Percentiles rank a stretch among this genome's conserved stretches.
phyloP scores from a whole-genome alignment of 768 basidiomycete species.

The Lyophyllum decastes region DNA sequence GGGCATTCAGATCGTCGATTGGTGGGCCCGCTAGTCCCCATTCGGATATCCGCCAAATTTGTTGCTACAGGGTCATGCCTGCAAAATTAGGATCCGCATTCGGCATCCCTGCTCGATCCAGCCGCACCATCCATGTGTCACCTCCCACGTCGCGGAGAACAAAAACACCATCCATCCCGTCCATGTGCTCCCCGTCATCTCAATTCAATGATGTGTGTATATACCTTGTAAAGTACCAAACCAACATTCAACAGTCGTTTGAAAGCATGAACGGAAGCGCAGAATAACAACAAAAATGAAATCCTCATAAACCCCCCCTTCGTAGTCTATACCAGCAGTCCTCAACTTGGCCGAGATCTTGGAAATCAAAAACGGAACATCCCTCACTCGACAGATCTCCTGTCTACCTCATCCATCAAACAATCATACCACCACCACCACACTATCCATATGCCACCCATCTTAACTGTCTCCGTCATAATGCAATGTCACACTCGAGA shows the following conservation, averaged over 20 bases:
- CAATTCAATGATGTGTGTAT: background rate
- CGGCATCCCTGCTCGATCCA: slow-evolving; percentile 21
- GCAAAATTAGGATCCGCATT: slow-evolving; percentile 26
- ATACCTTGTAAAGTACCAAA: background rate
- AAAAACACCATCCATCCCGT: slow-evolving; percentile 3
- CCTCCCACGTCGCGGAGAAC: slow-evolving; percentile 25
- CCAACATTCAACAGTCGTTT: background rate
- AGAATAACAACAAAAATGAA: background rate
- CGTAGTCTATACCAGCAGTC: slow-evolving; percentile 10
- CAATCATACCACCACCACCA: slow-evolving; percentile 7
- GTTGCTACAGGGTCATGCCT: slow-evolving; percentile 27
- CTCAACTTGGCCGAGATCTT: background rate
- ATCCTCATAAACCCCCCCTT: background rate
- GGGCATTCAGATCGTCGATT: slow-evolving; percentile 27
- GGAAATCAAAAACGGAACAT: background rate
- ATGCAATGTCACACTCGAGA: slow-evolving; percentile 87
- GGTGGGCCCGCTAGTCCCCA: slow-evolving; percentile 20
- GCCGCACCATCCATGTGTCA: slow-evolving; percentile 15
- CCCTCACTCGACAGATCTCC: slow-evolving; percentile 12
- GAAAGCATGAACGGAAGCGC: background rate
- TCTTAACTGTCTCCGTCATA: slow-evolving; percentile 69
- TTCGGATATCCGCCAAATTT: slow-evolving; percentile 27
- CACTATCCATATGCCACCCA: slow-evolving; percentile 5
- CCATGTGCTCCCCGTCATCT: slow-evolving; percentile 1
- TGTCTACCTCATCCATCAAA: slow-evolving; percentile 7